Base-by-base conservation (phyloP, 2,329 filamentous ascomycete genomes). In the Fonsecaea monophora region DNA sequence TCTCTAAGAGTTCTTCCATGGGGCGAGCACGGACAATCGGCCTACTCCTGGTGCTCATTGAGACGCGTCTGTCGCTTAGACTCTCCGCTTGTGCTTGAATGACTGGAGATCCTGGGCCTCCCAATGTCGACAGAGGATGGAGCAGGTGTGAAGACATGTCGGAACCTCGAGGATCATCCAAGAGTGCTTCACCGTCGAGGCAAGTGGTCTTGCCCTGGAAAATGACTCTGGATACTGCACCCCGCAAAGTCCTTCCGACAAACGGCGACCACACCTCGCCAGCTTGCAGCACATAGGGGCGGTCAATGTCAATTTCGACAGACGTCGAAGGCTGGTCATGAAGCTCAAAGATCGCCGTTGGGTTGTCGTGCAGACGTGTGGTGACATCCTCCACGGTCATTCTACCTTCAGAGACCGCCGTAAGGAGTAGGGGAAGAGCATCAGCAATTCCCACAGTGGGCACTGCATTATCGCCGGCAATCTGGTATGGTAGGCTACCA, bases 281-380 rank as follows among this genome's bases (percentile, higher is more conserved):
- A 65, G 78, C 77, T 57, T 86, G 78, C 64, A 89, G 81, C 3
- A 85, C 82, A 77, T 90, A 91, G 1, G 89, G 85, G 53, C 91
- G 87, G 75, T 92, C 90, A 72, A 93, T 83, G 78, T 93, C 91
- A 25, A 92, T 85, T 81, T 94, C 91, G 40, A 94, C 84, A 4
- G 86, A 87, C 42, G 89, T 89, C 66, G 88, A 88, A n/a, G 85
- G 79, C 78, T 94, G 91, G 72, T 94, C 91, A 71, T 94, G 91
- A 59, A 94, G 85, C 81, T 94, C 90, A 72, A 94, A 94, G 73
- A 94, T 93, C 75, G 86, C 86, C 81, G 90, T 91, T 2, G 91
- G 91, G 76, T 92, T 93, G 75, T 92, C 89, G 76, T 93, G 90
- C 55, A 94, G 84, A 50, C 89, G 87, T 63, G 80, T 76, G 75